These are phyloP conservation scores for Beauveria rudraprayagi DNA, from an alignment of 2,329 filamentous ascomycete genomes.

Conservation along the genomic window DNA sequence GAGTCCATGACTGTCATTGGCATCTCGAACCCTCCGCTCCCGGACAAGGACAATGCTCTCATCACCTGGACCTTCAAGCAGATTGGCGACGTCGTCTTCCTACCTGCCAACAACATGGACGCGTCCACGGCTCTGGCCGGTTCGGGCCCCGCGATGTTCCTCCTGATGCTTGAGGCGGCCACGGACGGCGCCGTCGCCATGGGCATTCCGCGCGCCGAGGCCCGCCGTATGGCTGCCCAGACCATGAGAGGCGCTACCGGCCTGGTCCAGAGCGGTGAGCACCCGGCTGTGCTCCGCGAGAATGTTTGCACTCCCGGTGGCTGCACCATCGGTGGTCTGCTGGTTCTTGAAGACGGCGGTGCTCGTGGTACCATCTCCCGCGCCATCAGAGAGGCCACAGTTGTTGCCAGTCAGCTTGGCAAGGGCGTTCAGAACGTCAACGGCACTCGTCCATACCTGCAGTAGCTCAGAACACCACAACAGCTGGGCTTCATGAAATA, in stretches of 20 bases:
- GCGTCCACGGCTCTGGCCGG: constrained; percentile 66
- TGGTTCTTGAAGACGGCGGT: constrained; percentile 65
- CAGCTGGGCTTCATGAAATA: constrained; percentile 18
- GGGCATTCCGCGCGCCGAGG: constrained; percentile 65
- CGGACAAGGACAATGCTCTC: constrained; percentile 43
- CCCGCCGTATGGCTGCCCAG: constrained; percentile 70
- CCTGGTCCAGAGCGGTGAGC: constrained; percentile 61
- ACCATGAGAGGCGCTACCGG: constrained; percentile 67
- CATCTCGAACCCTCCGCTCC: constrained; percentile 50
- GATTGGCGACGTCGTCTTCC: constrained; percentile 62
- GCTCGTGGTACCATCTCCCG: constrained; percentile 59
- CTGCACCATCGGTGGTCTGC: constrained; percentile 66
- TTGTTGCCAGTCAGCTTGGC: constrained; percentile 57
- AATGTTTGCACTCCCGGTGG: constrained; percentile 72
- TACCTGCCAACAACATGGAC: constrained; percentile 63
- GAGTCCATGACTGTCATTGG: constrained; percentile 79
- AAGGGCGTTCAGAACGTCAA: constrained; percentile 31
- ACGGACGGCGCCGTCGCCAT: constrained; percentile 73
- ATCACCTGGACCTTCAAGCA: constrained; percentile 70
- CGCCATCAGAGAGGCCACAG: constrained; percentile 63
- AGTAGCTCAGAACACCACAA: constrained; percentile 16
- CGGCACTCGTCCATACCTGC: constrained; percentile 20
- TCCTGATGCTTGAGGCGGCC: constrained; percentile 65
- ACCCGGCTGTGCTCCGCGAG: constrained; percentile 66
- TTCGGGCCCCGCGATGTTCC: constrained; percentile 68